A percentile compares a stretch with the other conserved stretches of the same genome.
Conservation (phyloP, 2,329 filamentous ascomycete species). For the Fusarium sp. region DNA sequence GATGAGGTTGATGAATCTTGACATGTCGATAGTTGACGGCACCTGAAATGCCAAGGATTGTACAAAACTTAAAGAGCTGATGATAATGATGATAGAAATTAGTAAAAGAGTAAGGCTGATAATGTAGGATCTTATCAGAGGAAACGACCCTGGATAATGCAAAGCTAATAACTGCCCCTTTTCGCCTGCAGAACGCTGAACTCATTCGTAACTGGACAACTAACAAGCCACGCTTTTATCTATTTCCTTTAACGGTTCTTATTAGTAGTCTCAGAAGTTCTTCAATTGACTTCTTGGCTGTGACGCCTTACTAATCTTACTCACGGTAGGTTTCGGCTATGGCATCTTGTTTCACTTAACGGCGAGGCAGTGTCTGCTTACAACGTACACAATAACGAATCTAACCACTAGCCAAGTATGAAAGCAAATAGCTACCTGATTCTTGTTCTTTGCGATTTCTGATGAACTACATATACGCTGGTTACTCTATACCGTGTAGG, state of each 20-base stretch:
- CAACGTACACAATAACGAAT: neutral
- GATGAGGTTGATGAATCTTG: neutral
- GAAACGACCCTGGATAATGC: neutral
- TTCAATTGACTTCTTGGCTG: neutral
- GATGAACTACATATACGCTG: neutral
- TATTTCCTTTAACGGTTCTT: neutral
- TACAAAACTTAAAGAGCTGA: neutral
- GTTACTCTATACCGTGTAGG: neutral
- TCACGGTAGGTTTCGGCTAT: neutral
- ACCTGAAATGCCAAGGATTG: neutral
- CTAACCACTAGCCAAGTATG: neutral
- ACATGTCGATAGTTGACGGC: neutral
- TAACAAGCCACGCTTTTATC: neutral
- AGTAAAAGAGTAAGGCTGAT: conserved; percentile 2
- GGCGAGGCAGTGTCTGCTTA: neutral
- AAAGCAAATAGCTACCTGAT: neutral
- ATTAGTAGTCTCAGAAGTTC: neutral
- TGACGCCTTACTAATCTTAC: neutral
- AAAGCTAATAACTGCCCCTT: conserved; percentile 5
- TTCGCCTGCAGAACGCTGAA: conserved; percentile 3
- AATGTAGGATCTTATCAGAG: conserved; percentile 12
- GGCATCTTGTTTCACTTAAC: neutral
- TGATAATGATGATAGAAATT: conserved; percentile 13
- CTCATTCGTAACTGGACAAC: neutral
- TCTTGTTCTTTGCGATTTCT: neutral